Conservation (phyloP, 495 filamentous ascomycete genomes). For the Penicillium bovifimosum region DNA sequence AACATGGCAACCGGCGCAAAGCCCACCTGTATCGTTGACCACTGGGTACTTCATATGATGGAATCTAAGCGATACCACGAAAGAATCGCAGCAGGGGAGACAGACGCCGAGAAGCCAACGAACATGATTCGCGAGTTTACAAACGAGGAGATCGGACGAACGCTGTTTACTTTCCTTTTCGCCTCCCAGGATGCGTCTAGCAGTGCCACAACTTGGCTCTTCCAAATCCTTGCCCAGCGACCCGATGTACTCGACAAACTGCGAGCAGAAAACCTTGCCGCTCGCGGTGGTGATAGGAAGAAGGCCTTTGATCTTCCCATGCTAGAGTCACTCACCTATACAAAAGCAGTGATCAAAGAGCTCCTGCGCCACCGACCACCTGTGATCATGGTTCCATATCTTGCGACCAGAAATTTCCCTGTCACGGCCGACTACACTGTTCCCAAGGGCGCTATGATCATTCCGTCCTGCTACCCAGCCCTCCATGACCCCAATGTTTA, state of each 20-base stretch:
- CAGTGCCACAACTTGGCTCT: conserved; percentile 85
- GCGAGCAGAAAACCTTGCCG: conserved; percentile 74
- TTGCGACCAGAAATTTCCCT: conserved; percentile 84
- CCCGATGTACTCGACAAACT: conserved; percentile 79
- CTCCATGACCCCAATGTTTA: conserved; percentile 89
- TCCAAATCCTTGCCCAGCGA: conserved; percentile 84
- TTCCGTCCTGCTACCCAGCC: conserved; percentile 79
- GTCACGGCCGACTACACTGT: conserved; percentile 77
- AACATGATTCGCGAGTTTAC: conserved; percentile 76
- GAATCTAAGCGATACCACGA: conserved; percentile 68
- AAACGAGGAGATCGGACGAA: conserved; percentile 85
- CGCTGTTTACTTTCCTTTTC: conserved; percentile 92
- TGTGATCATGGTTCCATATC: conserved; percentile 92
- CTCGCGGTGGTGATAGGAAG: conserved; percentile 65
- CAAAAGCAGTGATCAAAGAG: conserved; percentile 83
- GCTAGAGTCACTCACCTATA: conserved; percentile 83
- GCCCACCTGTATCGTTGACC: conserved; percentile 82
- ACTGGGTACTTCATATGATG: conserved; percentile 79
- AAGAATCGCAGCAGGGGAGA: conserved; percentile 57
- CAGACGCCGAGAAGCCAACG: conserved; percentile 64
- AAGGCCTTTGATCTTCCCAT: conserved; percentile 66
- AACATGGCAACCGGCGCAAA: conserved; percentile 80
- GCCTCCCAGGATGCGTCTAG: conserved; percentile 92
- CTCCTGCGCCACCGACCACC: conserved; percentile 88
- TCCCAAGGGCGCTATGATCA: conserved; percentile 85